A percentile compares a stretch with the other conserved stretches of the same genome.
Evolutionary conservation across 2,329 filamentous ascomycete genomes (phyloP).

Genomic region (Ploettnerulaceae sp.): DNA sequence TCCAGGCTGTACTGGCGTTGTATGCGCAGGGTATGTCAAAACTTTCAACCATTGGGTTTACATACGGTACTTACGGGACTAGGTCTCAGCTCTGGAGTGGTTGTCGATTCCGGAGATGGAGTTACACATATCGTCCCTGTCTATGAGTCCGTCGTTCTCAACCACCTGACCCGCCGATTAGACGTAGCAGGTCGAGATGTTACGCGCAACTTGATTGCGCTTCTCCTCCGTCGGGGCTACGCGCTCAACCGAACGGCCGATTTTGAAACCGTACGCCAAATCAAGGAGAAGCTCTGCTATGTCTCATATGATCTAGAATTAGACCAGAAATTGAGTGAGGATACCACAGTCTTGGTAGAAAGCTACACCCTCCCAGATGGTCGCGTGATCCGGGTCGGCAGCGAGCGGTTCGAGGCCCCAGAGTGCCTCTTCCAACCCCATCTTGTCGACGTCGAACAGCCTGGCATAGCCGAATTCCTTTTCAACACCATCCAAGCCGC

Average conservation of each 20-base stretch:
- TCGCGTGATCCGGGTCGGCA: conserved; percentile 90
- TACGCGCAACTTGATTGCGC: conserved; percentile 94
- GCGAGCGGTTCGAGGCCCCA: conserved; percentile 94
- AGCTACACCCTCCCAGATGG: conserved; percentile 97
- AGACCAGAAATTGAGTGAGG: conserved; percentile 92
- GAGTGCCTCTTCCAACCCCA: conserved; percentile 99
- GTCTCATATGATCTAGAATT: conserved; percentile 97
- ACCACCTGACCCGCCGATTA: conserved; percentile 88
- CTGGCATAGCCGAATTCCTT: conserved; percentile 91
- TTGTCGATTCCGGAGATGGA: conserved; percentile 96
- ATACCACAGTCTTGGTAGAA: conserved; percentile 94
- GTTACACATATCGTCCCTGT: conserved; percentile 98
- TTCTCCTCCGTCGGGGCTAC: conserved; percentile 89
- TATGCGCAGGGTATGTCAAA: conserved; percentile 78
- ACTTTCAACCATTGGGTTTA: background rate
- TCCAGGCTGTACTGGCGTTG: conserved; percentile 90
- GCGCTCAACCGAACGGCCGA: conserved; percentile 97
- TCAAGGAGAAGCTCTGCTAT: conserved; percentile 99
- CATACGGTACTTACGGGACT: conserved; percentile 16
- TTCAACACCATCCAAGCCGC: conserved; percentile 98
- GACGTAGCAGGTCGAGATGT: conserved; percentile 96
- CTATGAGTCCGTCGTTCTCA: conserved; percentile 96
- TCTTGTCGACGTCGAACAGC: conserved; percentile 94
- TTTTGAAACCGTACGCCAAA: conserved; percentile 97
- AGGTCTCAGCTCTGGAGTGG: conserved; percentile 90